Percentiles rank a stretch among this genome's conserved stretches.
These are phyloP conservation scores for Quercus gilva DNA, from an alignment of 306 rosid species.

Conservation along the genomic window DNA sequence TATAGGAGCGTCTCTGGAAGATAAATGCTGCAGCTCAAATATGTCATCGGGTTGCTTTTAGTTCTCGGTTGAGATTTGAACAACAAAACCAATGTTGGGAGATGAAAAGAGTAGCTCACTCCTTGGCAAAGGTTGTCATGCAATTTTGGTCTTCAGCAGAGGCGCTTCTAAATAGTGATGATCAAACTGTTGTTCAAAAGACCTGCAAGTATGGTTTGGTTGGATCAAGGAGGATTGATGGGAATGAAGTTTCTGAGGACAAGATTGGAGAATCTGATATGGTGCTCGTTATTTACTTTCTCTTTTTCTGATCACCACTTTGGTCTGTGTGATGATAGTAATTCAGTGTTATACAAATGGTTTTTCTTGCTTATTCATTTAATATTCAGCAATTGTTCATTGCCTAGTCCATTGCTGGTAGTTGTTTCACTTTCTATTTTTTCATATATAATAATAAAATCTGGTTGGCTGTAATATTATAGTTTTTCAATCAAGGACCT, in stretches of 20 bases:
- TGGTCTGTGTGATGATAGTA: conserved; percentile 18
- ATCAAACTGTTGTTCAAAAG: conserved; percentile 18
- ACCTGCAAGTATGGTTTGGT: conserved; percentile 26
- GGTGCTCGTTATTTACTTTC: conserved; percentile 34
- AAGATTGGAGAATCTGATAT: conserved; percentile 37
- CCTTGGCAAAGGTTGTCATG: conserved; percentile 83
- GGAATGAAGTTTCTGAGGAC: conserved; percentile 36
- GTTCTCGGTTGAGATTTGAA: conserved; percentile 68
- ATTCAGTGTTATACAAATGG: neutral
- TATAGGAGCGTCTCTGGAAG: conserved; percentile 99
- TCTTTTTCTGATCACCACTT: conserved; percentile 8
- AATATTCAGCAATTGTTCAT: conserved; percentile 9
- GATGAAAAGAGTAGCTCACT: conserved; percentile 65
- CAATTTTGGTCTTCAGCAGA: conserved; percentile 93
- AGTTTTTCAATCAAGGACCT: neutral
- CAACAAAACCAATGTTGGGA: conserved; percentile 45
- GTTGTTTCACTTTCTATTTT: neutral
- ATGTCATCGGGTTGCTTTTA: conserved; percentile 59
- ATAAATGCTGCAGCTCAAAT: conserved; percentile 78
- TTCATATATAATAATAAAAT: neutral
- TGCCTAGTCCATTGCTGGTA: conserved; percentile 17
- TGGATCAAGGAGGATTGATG: conserved; percentile 34
- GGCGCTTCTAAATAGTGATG: conserved; percentile 42
- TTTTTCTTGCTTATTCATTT: neutral
- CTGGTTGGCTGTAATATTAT: neutral